phyloP scores from a whole-genome alignment of 768 basidiomycete species.

The Leccinum longicurvipes region DNA sequence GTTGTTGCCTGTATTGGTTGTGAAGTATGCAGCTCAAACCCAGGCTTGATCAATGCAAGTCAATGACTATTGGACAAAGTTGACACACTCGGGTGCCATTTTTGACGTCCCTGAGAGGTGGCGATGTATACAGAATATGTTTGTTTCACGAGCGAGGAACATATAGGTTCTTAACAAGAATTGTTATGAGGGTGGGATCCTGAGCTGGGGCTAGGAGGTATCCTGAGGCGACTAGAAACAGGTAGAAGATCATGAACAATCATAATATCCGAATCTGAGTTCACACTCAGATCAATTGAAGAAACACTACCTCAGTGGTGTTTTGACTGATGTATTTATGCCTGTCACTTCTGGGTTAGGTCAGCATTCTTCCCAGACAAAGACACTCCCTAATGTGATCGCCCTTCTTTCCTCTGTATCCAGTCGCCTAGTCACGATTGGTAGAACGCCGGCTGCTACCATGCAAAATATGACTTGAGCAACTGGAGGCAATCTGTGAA shows the following conservation, averaged over 20 bases:
- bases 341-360: conserved; percentile 63
- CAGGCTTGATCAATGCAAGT: conserved; percentile 1
- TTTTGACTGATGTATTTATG: conserved; percentile 36
- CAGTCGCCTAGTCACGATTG: conserved; percentile 67
- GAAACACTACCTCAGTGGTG: conserved; percentile 2
- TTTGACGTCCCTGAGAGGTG: conserved; percentile 58
- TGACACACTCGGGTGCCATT: conserved; percentile 78
- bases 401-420: conserved; percentile 71
- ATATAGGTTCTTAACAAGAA: conserved; percentile 26
- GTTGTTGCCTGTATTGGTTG: conserved; percentile 53
- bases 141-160: conserved; percentile 66
- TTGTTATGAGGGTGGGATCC: conserved; percentile 27
- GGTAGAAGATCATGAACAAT: conserved; percentile 28
- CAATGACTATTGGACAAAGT: conserved; percentile 2
- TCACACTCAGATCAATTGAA: too few relatives aligned
- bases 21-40: conserved; percentile 76
- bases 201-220: conserved; percentile 26
- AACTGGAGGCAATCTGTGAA: conserved; percentile 52
- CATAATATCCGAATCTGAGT: conserved; percentile 51
- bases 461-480: conserved; percentile 75
- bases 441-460: conserved; percentile 52
- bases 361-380: conserved; percentile 81
- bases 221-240: neutral
- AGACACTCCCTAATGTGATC: conserved; percentile 68
- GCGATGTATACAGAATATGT: conserved; percentile 77